These are phyloP conservation scores for Cordyceps cateniannulata DNA, from an alignment of 2,329 filamentous ascomycete species.

Conservation along the genomic window DNA sequence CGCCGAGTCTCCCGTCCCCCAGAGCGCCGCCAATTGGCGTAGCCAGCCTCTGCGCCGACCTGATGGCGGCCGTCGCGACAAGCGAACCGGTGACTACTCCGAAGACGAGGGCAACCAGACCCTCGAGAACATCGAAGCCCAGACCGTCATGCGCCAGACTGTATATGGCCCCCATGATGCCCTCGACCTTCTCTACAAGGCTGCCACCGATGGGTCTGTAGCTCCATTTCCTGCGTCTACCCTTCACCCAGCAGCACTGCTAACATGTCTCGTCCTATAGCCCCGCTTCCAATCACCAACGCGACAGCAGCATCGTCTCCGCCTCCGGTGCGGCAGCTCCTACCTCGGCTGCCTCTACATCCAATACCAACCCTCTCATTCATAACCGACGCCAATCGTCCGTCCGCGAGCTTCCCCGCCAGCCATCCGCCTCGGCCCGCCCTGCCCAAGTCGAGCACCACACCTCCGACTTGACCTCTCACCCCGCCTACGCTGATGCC, in stretches of 20 bases:
- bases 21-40: slow-evolving; percentile 57
- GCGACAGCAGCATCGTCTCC: slow-evolving; percentile 25
- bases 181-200: slow-evolving; percentile 84
- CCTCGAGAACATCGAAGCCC: slow-evolving; percentile 58
- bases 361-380: slow-evolving; percentile 6
- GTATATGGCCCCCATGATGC: slow-evolving; percentile 92
- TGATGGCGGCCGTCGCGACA: slow-evolving; percentile 28
- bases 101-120: slow-evolving; percentile 53
- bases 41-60: slow-evolving; percentile 61
- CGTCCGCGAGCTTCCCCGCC: slow-evolving; percentile 14
- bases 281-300: slow-evolving; percentile 19
- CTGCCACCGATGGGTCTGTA: slow-evolving; percentile 58
- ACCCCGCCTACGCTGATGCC: slow-evolving; percentile 60
- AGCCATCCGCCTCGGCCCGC: slow-evolving; percentile 14
- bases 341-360: slow-evolving; percentile 15
- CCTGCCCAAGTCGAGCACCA: slow-evolving; percentile 40
- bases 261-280: neutral
- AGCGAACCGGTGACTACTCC: slow-evolving; percentile 30
- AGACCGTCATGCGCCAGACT: slow-evolving; percentile 59
- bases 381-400: slow-evolving; percentile 9
- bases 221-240: slow-evolving; percentile 13
- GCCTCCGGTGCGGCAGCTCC: slow-evolving; percentile 13
- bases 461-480: slow-evolving; percentile 37
- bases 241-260: slow-evolving; percentile 1
- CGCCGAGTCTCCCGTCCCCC: slow-evolving; percentile 49